Conservation (phyloP, 192 early-diverging fungal species). For the Haplosporangium gracile region DNA sequence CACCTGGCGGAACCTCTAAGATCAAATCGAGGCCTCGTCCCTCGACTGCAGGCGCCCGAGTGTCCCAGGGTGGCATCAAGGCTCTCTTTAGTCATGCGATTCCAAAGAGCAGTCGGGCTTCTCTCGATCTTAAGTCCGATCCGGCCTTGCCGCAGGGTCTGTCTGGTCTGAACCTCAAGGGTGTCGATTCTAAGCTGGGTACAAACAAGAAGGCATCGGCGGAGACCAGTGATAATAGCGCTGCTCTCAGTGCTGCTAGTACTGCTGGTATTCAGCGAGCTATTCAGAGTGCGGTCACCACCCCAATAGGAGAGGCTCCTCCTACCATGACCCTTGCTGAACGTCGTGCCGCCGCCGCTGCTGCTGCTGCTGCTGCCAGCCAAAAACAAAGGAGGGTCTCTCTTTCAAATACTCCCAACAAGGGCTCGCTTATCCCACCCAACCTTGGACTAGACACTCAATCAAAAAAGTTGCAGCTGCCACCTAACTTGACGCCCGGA, state of each 20-base stretch:
- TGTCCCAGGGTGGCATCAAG: slow-evolving; percentile 52
- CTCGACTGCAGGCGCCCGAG: slow-evolving; percentile 11
- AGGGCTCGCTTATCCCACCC: slow-evolving; percentile 34
- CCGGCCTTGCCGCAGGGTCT: slow-evolving; percentile 13
- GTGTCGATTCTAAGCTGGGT: not conserved
- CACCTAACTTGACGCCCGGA: slow-evolving; percentile 35
- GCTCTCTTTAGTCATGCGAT: slow-evolving; percentile 40
- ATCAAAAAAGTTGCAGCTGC: slow-evolving; percentile 25
- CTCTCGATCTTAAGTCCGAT: slow-evolving; percentile 40
- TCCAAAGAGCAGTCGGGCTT: slow-evolving; percentile 39
- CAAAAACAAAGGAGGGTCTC: not conserved
- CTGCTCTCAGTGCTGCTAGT: not conserved
- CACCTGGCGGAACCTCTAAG: slow-evolving; percentile 44
- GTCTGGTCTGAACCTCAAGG: not conserved
- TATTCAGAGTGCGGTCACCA: not conserved
- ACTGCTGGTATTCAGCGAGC: not conserved
- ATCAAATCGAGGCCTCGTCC: slow-evolving; percentile 49
- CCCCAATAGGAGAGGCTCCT: slow-evolving; percentile 17
- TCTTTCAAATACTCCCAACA: not conserved
- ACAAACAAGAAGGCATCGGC: slow-evolving; percentile 23
- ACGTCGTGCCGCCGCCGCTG: slow-evolving; percentile 35
- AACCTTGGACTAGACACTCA: slow-evolving; percentile 44
- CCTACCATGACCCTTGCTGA: slow-evolving; percentile 46
- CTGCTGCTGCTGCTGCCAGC: not conserved
- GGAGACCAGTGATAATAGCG: not conserved